Evolutionary conservation across 2,329 filamentous ascomycete species (phyloP).

Genomic region (Ciborinia camelliae): DNA sequence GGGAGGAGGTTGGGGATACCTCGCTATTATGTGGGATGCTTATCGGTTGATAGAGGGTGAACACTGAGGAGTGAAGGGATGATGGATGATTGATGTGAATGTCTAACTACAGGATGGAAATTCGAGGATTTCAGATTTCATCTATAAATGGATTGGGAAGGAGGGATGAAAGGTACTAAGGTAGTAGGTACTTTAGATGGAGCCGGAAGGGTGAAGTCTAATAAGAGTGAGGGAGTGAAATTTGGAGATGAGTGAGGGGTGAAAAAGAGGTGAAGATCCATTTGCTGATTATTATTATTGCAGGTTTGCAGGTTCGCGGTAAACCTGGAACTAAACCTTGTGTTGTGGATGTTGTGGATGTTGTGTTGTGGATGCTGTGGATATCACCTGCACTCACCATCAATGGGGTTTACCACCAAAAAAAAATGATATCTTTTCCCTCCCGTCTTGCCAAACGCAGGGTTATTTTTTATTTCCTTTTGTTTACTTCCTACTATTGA

Average conservation of each 20-base stretch:
- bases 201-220: neutral
- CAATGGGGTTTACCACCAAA: too few species aligned
- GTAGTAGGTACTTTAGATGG: neutral
- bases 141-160: neutral
- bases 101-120: neutral
- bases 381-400: too few species aligned
- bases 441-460: too few species aligned
- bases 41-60: constrained; percentile 6
- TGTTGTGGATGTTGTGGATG: too few species aligned
- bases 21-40: neutral
- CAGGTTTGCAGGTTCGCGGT: too few species aligned
- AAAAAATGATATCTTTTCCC: too few species aligned
- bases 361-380: too few species aligned
- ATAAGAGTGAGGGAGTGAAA: neutral
- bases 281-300: neutral
- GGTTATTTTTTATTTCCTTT: neutral
- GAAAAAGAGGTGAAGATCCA: neutral
- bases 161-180: neutral
- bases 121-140: neutral
- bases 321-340: too few species aligned
- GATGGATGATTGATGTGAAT: neutral
- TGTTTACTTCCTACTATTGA: too few species aligned
- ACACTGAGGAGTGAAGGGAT: constrained; percentile 5
- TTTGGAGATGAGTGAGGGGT: neutral
- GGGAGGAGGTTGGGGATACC: neutral